Evolutionary conservation across 176 grass and related monocot species (phyloP).

Genomic region (Ampelocalamus luodianensis): DNA sequence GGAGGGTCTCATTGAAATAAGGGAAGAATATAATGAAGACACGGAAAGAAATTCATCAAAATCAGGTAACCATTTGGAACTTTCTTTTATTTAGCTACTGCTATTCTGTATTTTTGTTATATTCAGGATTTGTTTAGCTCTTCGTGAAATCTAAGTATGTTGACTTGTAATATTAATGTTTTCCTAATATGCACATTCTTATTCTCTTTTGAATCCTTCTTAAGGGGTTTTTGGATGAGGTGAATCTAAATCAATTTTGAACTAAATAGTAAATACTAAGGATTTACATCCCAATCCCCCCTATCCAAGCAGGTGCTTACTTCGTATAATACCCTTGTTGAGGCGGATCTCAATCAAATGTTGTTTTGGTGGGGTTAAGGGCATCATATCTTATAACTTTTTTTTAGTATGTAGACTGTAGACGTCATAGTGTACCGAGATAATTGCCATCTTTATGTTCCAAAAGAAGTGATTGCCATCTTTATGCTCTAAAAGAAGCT

Average conservation of each 20-base stretch:
- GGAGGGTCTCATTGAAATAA: slow-evolving; percentile 98
- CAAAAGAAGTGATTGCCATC: neutral
- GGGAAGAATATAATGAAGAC: slow-evolving; percentile 86
- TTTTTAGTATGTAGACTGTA: neutral
- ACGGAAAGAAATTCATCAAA: slow-evolving; percentile 38
- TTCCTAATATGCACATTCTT: neutral
- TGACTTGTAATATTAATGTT: neutral
- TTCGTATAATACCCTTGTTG: slow-evolving; percentile 21
- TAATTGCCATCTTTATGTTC: neutral
- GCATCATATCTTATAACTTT: neutral
- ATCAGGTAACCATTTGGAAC: slow-evolving; percentile 51
- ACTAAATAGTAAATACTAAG: neutral
- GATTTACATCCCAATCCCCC: slow-evolving; percentile 3
- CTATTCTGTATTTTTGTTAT: slow-evolving; percentile 13
- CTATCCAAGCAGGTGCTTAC: neutral
- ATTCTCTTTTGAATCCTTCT: slow-evolving; percentile 16
- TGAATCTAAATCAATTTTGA: neutral
- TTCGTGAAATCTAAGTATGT: neutral
- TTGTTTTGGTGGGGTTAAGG: neutral
- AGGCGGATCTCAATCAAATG: neutral
- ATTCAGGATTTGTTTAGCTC: slow-evolving; percentile 20
- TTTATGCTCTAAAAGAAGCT: slow-evolving; percentile 5
- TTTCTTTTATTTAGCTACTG: slow-evolving; percentile 34
- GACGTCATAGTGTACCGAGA: slow-evolving; percentile 6
- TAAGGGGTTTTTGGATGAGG: neutral